Evolutionary conservation across 1,284 basidiomycete species (phyloP), one percentile per base, ranked within the genome.

Genomic region (Trichosporon faecale): DNA sequence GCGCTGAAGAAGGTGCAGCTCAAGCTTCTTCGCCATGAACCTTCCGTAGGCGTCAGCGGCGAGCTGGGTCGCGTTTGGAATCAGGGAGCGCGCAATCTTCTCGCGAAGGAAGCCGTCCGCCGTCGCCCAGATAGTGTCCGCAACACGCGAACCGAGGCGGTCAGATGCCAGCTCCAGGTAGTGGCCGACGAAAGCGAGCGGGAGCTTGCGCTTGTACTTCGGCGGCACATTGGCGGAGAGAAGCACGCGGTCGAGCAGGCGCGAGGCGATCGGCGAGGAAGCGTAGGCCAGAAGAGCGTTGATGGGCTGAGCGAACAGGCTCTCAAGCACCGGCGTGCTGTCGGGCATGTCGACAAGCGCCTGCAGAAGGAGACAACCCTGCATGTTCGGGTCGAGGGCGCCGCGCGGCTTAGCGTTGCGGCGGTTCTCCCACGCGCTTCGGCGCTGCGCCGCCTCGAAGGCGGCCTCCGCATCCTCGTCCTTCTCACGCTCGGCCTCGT

Each of bases 71-170:
- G 94, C 91, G 68, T 92, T 87, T 0, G 87, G 84, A 29, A 93
- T 84, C 11, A 96, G 84, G 12, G 91, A 91, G 16, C 88, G 88
- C 0, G 91, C 94, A 66, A 98, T 93, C 83, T 95, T 95, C 84
- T 96, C 94, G 85, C 91, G 94, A 75, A 96, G 87, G 83, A 91
- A 97, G 1, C 93, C 91, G 83, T 98, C 95, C 16, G 92, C 90
- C 70, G 88, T 89, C 0, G 87, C 88, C 92, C 93, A 98, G 75
- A 91, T 91, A 27, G 91, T 89, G 77, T 95, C 95, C 2, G 89
- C 92, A 0, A 98, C 89, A 66, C 93, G 87, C 75, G 91, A 93
- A 64, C 95, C 95, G 74, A 96, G 89, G 27, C 91, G 88, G 79
- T 96, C 92, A 78, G 94, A 90, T 2, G 92, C 91, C 25, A 98